Base-by-base conservation (phyloP, 305 asterid species). In the Fraxinus sp. region DNA sequence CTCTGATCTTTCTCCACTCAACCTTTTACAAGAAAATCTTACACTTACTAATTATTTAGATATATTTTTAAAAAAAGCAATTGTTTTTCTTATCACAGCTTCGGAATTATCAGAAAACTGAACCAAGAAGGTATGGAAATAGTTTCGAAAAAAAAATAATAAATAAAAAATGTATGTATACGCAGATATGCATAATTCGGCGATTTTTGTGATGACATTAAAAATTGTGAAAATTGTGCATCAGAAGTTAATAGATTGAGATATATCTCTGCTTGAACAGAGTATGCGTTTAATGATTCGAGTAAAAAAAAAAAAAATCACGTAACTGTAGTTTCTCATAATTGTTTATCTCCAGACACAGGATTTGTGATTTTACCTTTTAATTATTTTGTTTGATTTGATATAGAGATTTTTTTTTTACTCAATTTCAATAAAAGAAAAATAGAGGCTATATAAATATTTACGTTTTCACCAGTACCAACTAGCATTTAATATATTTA, bases 1-100 rank as follows among this genome's bases (percentile, higher is more conserved):
- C 75, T 68, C 39, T 28, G 41, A 14, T 77, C 93, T 86, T 89
- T 89, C 91, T 83, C 91, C 90, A 88, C 89, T 88, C 93, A 86
- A 89, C 84, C 78, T 82, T 85, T 85, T 44, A 35, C 28, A 44
- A 84, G 79, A 87, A 72, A 33, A 37, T 85, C 79, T 80, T 37
- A 18, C 79, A 70, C 78, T 78, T 84, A 24, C 33, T 24, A 13
- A 13, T 11, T 44, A 44, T 2, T 9, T 9, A 41, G 14, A 10
- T 2, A 41, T 9, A 6, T 39, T 52, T 0, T 74, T 74, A 26
- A 57, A 74, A 22, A 52, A 32, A 30, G n/a, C 18, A 68, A 24
- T 70, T 41, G 8, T 24, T 32, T 64, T 66, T 59, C 28, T 49
- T 79, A 57, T 18, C 39, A 22, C 71, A 46, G 79, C 73, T 68